Evolutionary conservation across 2,329 filamentous ascomycete genomes (phyloP), one percentile per base, ranked within the genome.

Genomic region (Verticillium longisporum): DNA sequence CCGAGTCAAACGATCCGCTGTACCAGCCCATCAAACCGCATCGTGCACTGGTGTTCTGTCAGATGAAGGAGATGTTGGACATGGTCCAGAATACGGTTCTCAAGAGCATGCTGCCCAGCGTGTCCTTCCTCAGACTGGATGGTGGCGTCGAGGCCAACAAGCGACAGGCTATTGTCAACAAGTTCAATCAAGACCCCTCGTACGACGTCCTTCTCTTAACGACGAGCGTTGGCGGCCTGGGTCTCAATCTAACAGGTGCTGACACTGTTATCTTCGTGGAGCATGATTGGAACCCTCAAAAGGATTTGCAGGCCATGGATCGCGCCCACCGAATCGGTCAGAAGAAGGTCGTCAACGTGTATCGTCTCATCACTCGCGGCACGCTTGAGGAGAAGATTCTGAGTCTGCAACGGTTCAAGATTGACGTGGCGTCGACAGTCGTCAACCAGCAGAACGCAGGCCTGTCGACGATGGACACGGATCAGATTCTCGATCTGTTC

Each of bases 21-120:
- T 87, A 87, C 69, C 83, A 91, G 73, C 96, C 93, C 50, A 96
- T 99, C 73, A 97, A 95, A 64, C 95, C 94, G 34, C 95, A 99
- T 72, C 91, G 95, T 55, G 96, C 95, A 0, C 85, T 99, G 33
- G 90, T 99, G 67, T 99, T 99, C 81, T 99, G 95, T 70, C 95
- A 99, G 74, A 97, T 99, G 92, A 99, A 99, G 77, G 95, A 99
- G 74, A 99, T 99, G 96, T 83, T 99, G 31, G 95, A 99, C 74
- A 98, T 99, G 86, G 96, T 99, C 2, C 93, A 98, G 72, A 92
- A 90, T 68, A 93, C 94, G 61, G 95, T 99, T 1, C 78, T 99
- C 45, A 92, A 91, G 73, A 89, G 90, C 70, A 83, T 98, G 76
- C 83, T 99, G n/a, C 95, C 95, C 1, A 90, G 89, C 0, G 93